phyloP scores from a whole-genome alignment of 2,329 filamentous ascomycete genomes.

The Dactylellina leptospora region DNA sequence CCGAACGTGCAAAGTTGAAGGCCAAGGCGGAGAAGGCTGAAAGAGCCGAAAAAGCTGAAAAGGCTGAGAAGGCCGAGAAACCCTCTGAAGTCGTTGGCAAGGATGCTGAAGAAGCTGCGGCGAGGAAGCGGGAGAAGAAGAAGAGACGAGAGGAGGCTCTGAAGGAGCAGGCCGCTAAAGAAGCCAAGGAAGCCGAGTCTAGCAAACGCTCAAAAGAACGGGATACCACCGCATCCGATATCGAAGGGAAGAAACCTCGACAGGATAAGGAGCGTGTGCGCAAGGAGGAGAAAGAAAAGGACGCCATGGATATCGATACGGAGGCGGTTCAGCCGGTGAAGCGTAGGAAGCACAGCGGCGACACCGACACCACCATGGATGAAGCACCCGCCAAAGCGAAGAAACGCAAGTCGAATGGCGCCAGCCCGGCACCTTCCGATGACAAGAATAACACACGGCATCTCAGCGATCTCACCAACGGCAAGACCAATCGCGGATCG shows the following conservation, averaged over 20 bases:
- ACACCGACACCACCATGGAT: conserved; percentile 15
- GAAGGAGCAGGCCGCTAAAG: conserved; percentile 24
- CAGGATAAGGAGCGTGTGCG: conserved; percentile 34
- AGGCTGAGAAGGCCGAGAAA: conserved; percentile 39
- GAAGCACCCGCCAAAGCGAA: conserved; percentile 25
- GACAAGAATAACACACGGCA: conserved; percentile 35
- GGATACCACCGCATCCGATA: conserved; percentile 29
- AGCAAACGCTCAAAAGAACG: conserved; percentile 42
- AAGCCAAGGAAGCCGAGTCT: conserved; percentile 24
- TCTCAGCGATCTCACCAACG: conserved; percentile 41
- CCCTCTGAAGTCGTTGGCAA: conserved; percentile 23
- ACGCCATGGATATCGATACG: conserved; percentile 49
- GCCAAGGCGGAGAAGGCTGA: conserved; percentile 43
- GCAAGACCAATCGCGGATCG: conserved; percentile 45
- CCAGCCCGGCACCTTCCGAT: conserved; percentile 27
- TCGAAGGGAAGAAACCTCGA: conserved; percentile 44
- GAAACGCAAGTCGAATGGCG: conserved; percentile 42
- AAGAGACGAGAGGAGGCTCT: conserved; percentile 45
- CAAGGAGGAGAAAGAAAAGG: conserved; percentile 33
- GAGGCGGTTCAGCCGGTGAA: conserved; percentile 23
- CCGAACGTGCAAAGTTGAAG: conserved; percentile 38
- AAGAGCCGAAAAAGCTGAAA: conserved; percentile 45
- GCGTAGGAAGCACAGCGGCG: conserved; percentile 34
- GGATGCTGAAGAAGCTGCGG: conserved; percentile 46
- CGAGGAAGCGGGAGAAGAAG: conserved; percentile 53